phyloP scores from a whole-genome alignment of 352 stramenopile genomes.

The Pythium dissotocum region DNA sequence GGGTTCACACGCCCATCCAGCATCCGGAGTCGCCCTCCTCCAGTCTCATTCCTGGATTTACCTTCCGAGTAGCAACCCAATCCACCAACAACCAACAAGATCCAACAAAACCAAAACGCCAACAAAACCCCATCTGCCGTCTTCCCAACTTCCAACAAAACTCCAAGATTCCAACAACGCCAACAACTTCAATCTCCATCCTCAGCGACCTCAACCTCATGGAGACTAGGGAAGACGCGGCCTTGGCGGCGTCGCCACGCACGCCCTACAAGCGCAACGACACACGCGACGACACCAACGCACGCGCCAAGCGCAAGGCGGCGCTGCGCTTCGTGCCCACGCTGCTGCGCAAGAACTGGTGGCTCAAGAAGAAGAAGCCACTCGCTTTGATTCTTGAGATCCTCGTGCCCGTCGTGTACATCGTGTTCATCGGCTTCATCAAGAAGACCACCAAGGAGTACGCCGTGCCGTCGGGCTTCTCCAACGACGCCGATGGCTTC shows the following conservation, averaged over 20 bases:
- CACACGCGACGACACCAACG: not conserved
- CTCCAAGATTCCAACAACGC: too few relatives aligned
- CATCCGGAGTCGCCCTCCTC: not conserved
- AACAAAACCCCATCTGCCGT: too few relatives aligned
- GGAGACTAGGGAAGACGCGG: too few relatives aligned
- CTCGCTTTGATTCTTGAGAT: slow-evolving; percentile 56
- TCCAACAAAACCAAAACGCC: too few relatives aligned
- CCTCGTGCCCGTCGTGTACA: slow-evolving; percentile 56
- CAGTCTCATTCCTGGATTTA: not conserved
- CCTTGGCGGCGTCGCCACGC: not conserved
- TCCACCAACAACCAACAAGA: too few relatives aligned
- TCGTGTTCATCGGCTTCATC: slow-evolving; percentile 58
- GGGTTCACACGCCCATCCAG: not conserved
- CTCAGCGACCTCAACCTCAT: too few relatives aligned
- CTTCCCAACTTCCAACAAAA: too few relatives aligned
- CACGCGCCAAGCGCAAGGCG: too few relatives aligned
- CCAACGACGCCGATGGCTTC: slow-evolving; percentile 28
- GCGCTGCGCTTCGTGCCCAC: slow-evolving; percentile 49
- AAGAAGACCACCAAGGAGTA: slow-evolving; percentile 41
- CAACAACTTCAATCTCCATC: too few relatives aligned
- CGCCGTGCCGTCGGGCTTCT: slow-evolving; percentile 41
- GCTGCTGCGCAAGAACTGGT: slow-evolving; percentile 77
- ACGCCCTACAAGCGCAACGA: not conserved
- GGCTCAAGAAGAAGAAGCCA: slow-evolving; percentile 71
- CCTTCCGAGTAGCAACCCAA: not conserved